Evolutionary conservation across 2,329 filamentous ascomycete genomes (phyloP).

Genomic region (Pezicula rhizophila): DNA sequence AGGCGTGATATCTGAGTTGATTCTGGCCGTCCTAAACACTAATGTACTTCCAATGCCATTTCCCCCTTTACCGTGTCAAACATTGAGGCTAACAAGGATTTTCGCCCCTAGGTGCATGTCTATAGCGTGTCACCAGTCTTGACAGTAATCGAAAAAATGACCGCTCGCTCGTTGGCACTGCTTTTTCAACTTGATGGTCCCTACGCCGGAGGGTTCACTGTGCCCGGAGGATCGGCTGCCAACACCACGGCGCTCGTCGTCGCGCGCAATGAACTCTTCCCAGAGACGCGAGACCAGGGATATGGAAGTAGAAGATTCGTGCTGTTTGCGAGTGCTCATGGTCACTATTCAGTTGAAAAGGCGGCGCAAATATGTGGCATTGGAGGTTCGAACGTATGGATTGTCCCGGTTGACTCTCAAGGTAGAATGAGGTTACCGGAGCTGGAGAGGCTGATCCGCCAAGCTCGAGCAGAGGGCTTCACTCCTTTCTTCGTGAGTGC

Average conservation of each 20-base stretch:
- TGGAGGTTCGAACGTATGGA: conserved; percentile 65
- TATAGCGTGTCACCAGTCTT: conserved; percentile 90
- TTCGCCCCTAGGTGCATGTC: conserved; percentile 63
- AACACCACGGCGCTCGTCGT: conserved; percentile 83
- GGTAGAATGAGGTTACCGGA: conserved; percentile 67
- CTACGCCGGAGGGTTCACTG: conserved; percentile 60
- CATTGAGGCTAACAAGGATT: conserved; percentile 20
- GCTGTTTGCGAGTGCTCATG: conserved; percentile 82
- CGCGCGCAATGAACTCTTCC: conserved; percentile 80
- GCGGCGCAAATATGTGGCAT: conserved; percentile 87
- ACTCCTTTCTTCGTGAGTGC: conserved; percentile 94
- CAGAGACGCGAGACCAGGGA: conserved; percentile 67
- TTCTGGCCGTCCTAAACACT: conserved; percentile 83
- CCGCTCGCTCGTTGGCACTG: conserved; percentile 63
- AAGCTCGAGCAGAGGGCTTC: conserved; percentile 59
- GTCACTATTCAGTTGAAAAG: conserved; percentile 93
- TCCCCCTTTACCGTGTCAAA: too few relatives aligned
- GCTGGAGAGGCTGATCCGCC: conserved; percentile 56
- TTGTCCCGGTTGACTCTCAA: conserved; percentile 64
- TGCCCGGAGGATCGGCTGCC: conserved; percentile 75
- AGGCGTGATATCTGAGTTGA: conserved; percentile 76
- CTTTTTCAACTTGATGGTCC: conserved; percentile 72
- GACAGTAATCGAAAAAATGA: conserved; percentile 81
- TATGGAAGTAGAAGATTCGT: conserved; percentile 63
- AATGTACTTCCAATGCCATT: conserved; percentile 47